Base-by-base conservation (phyloP, 2,329 filamentous ascomycete species). In the Pezicula rhizophila region DNA sequence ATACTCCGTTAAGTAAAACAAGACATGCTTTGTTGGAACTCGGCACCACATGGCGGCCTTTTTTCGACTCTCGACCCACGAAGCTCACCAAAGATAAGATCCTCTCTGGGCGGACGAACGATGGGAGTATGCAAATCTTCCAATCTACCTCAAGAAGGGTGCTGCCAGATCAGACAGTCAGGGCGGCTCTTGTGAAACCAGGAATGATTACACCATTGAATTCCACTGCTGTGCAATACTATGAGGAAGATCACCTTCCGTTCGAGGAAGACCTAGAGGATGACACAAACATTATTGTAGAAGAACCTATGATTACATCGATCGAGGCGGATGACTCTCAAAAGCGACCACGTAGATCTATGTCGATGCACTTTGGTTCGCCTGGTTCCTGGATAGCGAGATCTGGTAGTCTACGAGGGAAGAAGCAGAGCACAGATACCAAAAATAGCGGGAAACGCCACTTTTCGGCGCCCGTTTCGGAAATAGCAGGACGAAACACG, bases 301-400 rank as follows among this genome's bases (percentile, higher is more conserved):
- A 55, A 42, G 51, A 57, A 10, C 41, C 37, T 3, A 25, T 64
- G 28, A 34, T 57, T 8, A 52, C 48, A 8, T 66, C 57, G 7
- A 52, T 48, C 18, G 59, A 59, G 38, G n/a, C 40, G 4, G 69
- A 73, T 34, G 64, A 64, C 25, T 71, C 70, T 2, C 70, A 71
- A 7, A 74, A 71, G 56, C 68, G 64, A 45, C 67, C 75, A 11
- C 72, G 70, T 47, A 73, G 76, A 50, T 82, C 80, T 14, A 67
- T 79, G 23, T 83, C 81, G 14, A 76, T 80, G 71, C 78, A 80
- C 47, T 79, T 84, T 51, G 71, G 71, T 51, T 77, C 79, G 2
- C 72, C 79, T 14, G 70, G 68, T 44, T 75, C 68, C 44, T 82
- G 79, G 78, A 76, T 81, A 53, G 67, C 76, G 31, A 76, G 69